phyloP scores from a whole-genome alignment of 352 stramenopile genomes.

The Pilasporangium apinafurcum region DNA sequence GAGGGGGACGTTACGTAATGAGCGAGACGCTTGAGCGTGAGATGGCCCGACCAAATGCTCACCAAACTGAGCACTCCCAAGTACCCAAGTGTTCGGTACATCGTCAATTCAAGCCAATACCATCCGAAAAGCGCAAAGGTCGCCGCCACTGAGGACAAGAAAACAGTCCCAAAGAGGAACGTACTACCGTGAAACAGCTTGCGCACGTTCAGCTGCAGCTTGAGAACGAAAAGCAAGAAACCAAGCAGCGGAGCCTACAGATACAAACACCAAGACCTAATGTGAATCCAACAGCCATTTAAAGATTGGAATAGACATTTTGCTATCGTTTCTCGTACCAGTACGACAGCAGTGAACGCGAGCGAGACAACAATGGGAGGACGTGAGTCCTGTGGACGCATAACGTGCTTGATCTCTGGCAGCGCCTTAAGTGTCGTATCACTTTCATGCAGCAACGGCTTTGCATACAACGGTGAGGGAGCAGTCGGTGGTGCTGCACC shows the following conservation, averaged over 20 bases:
- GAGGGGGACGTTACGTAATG: slow-evolving; percentile 9
- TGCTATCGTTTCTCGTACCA: slow-evolving; percentile 33
- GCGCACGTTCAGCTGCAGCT: slow-evolving; percentile 53
- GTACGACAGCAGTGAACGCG: slow-evolving; percentile 56
- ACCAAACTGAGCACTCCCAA: slow-evolving; percentile 50
- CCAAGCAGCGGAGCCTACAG: slow-evolving; percentile 31
- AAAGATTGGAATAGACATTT: too few relatives aligned
- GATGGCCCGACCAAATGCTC: slow-evolving; percentile 60
- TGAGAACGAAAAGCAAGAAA: slow-evolving; percentile 61
- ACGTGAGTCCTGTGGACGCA: slow-evolving; percentile 68
- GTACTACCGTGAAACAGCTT: slow-evolving; percentile 61
- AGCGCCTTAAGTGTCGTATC: slow-evolving; percentile 83
- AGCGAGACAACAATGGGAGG: slow-evolving; percentile 62
- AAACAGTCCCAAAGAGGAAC: slow-evolving; percentile 63
- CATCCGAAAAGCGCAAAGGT: slow-evolving; percentile 77
- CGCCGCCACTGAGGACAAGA: slow-evolving; percentile 62
- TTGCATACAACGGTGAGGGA: slow-evolving; percentile 81
- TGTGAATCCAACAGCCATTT: too few relatives aligned
- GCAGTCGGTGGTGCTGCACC: slow-evolving; percentile 43
- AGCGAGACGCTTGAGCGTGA: slow-evolving; percentile 74
- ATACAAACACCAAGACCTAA: background rate
- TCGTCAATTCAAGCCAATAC: slow-evolving; percentile 88
- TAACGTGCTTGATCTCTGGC: slow-evolving; percentile 84
- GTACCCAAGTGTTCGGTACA: slow-evolving; percentile 81
- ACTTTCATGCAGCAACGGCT: slow-evolving; percentile 80